Evolutionary conservation across 208 protist genomes (phyloP).

Genomic region (Naegleria fowleri): DNA sequence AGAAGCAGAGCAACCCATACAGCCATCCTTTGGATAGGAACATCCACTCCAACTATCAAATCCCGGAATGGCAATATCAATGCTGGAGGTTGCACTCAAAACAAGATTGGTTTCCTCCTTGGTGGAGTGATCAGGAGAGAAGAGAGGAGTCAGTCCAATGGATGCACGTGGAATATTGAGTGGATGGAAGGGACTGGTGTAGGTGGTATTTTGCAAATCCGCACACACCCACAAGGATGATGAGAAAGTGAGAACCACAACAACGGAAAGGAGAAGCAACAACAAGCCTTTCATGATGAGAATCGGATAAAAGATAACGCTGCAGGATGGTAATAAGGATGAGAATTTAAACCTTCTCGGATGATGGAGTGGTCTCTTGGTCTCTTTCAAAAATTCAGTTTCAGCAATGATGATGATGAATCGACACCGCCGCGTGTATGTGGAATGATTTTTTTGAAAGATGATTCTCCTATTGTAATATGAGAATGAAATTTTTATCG

Average conservation of each 20-base stretch:
- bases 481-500: too few species aligned
- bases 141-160: not conserved
- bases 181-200: not conserved
- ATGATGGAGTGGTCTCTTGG: too few species aligned
- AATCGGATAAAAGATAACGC: too few species aligned
- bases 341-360: too few species aligned
- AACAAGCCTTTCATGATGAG: not conserved
- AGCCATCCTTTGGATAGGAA: not conserved
- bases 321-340: too few species aligned
- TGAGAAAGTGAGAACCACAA: not conserved
- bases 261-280: not conserved
- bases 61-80: slow-evolving; percentile 25
- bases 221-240: not conserved
- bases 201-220: not conserved
- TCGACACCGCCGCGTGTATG: not conserved
- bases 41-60: slow-evolving; percentile 23
- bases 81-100: not conserved
- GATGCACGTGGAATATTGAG: not conserved
- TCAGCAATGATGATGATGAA: too few species aligned
- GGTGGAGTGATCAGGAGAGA: slow-evolving; percentile 17
- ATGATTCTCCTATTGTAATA: too few species aligned
- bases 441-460: not conserved
- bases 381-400: not conserved
- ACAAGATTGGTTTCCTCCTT: not conserved
- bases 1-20: not conserved